Conservation (phyloP, 2,329 filamentous ascomycete species). For the Lecanicillium sp. region DNA sequence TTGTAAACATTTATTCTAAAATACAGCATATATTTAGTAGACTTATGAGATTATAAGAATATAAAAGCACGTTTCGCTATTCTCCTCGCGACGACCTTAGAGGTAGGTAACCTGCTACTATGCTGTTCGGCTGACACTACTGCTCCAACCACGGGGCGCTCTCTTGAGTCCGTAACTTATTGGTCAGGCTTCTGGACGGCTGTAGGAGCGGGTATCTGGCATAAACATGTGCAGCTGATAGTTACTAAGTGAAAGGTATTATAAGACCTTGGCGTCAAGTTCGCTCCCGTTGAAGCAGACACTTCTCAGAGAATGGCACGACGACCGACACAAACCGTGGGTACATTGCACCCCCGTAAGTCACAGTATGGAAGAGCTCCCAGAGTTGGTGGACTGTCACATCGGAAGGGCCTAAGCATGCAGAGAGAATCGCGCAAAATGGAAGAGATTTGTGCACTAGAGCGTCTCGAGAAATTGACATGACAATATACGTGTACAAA, state of each 20-base stretch:
- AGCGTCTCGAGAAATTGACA: constrained; percentile 51
- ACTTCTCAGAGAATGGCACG: constrained; percentile 50
- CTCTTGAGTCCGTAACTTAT: no score
- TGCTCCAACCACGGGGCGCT: no score
- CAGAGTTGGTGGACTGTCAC: constrained; percentile 42
- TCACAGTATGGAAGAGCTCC: constrained; percentile 42
- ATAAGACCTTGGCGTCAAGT: constrained; percentile 41
- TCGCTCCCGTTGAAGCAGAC: constrained; percentile 47
- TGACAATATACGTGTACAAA: constrained; percentile 54
- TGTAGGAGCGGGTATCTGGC: no score
- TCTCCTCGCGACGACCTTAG: no score
- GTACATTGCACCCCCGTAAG: constrained; percentile 51
- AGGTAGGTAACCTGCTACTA: no score
- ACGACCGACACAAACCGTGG: constrained; percentile 50
- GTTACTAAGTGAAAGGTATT: constrained; percentile 48
- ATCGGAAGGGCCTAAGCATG: constrained; percentile 40
- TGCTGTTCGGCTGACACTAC: no score
- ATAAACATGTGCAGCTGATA: no score
- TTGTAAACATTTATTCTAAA: no score
- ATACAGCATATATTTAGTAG: no score
- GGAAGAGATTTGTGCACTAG: constrained; percentile 49
- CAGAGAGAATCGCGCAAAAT: constrained; percentile 43
- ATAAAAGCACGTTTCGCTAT: no score
- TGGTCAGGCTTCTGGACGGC: no score
- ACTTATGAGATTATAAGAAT: no score